These are phyloP conservation scores for Pichia sp. DNA, from an alignment of 1,139 yeast species.

Conservation along the genomic window DNA sequence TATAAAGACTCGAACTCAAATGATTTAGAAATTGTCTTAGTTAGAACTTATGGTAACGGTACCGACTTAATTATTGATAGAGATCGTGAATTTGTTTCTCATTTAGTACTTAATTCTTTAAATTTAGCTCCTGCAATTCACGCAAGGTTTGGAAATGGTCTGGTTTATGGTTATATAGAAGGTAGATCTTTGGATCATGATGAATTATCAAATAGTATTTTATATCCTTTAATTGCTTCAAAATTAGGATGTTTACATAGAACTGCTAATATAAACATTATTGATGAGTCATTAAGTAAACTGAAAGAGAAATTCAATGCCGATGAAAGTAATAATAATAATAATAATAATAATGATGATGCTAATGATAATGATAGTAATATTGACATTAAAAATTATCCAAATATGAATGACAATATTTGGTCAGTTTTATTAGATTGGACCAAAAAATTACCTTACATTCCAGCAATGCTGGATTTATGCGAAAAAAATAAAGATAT, in stretches of 20 bases:
- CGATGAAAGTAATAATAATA: slow-evolving; percentile 14
- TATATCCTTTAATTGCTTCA: slow-evolving; percentile 58
- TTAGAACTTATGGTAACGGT: slow-evolving; percentile 72
- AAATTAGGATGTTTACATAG: slow-evolving; percentile 71
- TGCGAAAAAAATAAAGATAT: slow-evolving; percentile 35
- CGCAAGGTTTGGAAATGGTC: slow-evolving; percentile 67
- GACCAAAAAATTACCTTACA: slow-evolving; percentile 54
- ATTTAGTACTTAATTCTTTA: slow-evolving; percentile 53
- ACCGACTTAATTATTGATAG: slow-evolving; percentile 70
- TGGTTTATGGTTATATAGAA: slow-evolving; percentile 62
- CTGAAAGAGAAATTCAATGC: slow-evolving; percentile 32
- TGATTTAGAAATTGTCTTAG: slow-evolving; percentile 41
- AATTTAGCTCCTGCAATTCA: slow-evolving; percentile 64
- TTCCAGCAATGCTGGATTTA: slow-evolving; percentile 37
- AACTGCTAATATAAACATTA: slow-evolving; percentile 37
- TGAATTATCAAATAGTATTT: slow-evolving; percentile 42
- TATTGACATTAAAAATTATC: slow-evolving; percentile 12
- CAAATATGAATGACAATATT: slow-evolving; percentile 30
- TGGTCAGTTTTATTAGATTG: slow-evolving; percentile 60
- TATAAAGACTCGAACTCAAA: slow-evolving; percentile 1
- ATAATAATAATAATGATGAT: slow-evolving; percentile 24
- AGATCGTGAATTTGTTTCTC: slow-evolving; percentile 70
- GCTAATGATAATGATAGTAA: slow-evolving; percentile 8
- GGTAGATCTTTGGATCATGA: slow-evolving; percentile 58
- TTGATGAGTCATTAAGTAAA: slow-evolving; percentile 47